These are phyloP conservation scores for Pyrenophora seminiperda DNA, from an alignment of 2,329 filamentous ascomycete genomes.

Conservation along the genomic window DNA sequence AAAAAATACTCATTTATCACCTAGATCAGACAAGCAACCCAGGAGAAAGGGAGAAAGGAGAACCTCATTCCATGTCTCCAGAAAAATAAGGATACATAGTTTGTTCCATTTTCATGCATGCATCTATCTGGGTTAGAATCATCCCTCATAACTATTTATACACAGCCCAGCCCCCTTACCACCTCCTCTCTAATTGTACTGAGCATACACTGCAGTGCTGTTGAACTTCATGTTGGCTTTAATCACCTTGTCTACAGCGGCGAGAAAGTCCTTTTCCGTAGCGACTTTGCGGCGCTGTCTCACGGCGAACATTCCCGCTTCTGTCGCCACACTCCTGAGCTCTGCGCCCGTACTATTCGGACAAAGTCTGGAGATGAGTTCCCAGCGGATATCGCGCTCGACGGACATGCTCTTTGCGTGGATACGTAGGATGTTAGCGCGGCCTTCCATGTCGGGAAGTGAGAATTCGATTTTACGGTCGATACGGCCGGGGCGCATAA, in stretches of 20 bases:
- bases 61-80: too few relatives aligned
- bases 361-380: conserved; percentile 94
- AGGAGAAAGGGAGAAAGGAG: too few relatives aligned
- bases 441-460: conserved; percentile 92
- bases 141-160: too few relatives aligned
- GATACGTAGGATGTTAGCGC: conserved; percentile 96
- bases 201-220: conserved; percentile 96
- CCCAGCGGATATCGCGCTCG: conserved; percentile 98
- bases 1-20: too few relatives aligned
- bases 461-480: conserved; percentile 99
- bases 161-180: too few relatives aligned
- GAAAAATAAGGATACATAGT: too few relatives aligned
- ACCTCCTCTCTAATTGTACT: conserved; percentile 79
- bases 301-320: conserved; percentile 98
- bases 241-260: conserved; percentile 98
- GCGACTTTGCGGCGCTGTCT: conserved; percentile 99
- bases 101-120: too few relatives aligned
- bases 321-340: conserved; percentile 92
- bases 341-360: conserved; percentile 97
- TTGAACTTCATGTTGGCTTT: conserved; percentile 99
- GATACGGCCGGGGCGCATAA: conserved; percentile 97
- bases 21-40: too few relatives aligned
- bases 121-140: too few relatives aligned
- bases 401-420: conserved; percentile 99
- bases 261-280: conserved; percentile 97